These are phyloP conservation scores for Corylus avellana DNA, from an alignment of 306 rosid species.

Conservation along the genomic window DNA sequence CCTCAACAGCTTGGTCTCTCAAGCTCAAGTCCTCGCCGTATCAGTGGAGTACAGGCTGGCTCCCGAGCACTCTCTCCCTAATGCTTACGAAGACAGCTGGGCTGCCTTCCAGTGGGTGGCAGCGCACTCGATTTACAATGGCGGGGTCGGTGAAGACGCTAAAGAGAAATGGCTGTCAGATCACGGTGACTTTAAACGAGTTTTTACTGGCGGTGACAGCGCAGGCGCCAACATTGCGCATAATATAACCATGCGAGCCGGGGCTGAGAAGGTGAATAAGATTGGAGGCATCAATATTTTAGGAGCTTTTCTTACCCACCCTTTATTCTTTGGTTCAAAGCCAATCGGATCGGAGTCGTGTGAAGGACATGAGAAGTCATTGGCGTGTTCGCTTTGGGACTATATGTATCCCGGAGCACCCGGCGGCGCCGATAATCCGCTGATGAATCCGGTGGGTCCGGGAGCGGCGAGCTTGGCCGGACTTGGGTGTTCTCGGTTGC, in stretches of 20 bases:
- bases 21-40: constrained; percentile 9
- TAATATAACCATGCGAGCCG: constrained; percentile 30
- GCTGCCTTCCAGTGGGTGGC: constrained; percentile 40
- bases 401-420: constrained; percentile 40
- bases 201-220: constrained; percentile 49
- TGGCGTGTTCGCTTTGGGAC: constrained; percentile 25
- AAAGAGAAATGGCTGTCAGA: constrained; percentile 32
- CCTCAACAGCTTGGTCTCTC: constrained; percentile 9
- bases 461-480: constrained; percentile 43
- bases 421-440: constrained; percentile 41
- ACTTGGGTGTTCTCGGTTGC: constrained; percentile 33
- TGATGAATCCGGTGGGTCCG: constrained; percentile 42
- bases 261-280: constrained; percentile 14
- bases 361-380: constrained; percentile 27
- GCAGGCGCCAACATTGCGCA: constrained; percentile 45
- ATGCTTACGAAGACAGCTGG: constrained; percentile 43
- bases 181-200: constrained; percentile 41
- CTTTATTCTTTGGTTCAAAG: constrained; percentile 44
- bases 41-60: constrained; percentile 35
- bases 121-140: constrained; percentile 15
- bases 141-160: not conserved
- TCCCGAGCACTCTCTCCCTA: constrained; percentile 43
- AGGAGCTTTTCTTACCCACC: constrained; percentile 35
- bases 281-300: constrained; percentile 30
- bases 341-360: constrained; percentile 33